Conservation (phyloP, 495 filamentous ascomycete species). For the Penicillium crystallinum region DNA sequence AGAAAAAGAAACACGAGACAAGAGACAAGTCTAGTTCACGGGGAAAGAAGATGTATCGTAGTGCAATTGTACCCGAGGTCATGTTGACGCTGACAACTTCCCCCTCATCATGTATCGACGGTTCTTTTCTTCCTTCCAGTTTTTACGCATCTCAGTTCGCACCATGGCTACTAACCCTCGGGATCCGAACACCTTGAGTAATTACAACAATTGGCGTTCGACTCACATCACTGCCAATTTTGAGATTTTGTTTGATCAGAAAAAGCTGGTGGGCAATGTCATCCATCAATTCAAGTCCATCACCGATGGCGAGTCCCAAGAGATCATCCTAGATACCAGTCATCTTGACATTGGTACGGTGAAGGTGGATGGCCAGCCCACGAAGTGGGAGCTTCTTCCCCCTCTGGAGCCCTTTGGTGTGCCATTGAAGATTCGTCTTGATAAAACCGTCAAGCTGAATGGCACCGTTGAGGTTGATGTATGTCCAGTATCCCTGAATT, state of each 20-base stretch:
- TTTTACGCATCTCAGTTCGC: slow-evolving; percentile 3
- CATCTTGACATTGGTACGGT: slow-evolving; percentile 66
- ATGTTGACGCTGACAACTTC: neutral
- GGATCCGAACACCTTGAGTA: slow-evolving; percentile 89
- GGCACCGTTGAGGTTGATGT: slow-evolving; percentile 58
- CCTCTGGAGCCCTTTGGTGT: slow-evolving; percentile 72
- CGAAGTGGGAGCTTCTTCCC: slow-evolving; percentile 64
- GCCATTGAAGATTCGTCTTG: slow-evolving; percentile 67
- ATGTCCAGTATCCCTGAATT: slow-evolving; percentile 13
- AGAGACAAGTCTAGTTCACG: too few species aligned
- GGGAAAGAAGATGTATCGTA: too few species aligned
- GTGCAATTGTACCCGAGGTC: neutral
- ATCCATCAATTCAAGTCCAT: slow-evolving; percentile 65
- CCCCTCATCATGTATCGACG: neutral
- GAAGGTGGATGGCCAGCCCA: slow-evolving; percentile 52
- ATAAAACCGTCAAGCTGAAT: slow-evolving; percentile 56
- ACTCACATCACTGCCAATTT: slow-evolving; percentile 75
- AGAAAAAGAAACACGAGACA: neutral
- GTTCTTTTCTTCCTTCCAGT: neutral
- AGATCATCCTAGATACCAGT: slow-evolving; percentile 85
- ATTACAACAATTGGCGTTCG: slow-evolving; percentile 80
- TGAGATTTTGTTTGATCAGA: slow-evolving; percentile 72
- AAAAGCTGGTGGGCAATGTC: slow-evolving; percentile 69
- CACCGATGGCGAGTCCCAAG: slow-evolving; percentile 60
- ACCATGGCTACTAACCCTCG: slow-evolving; percentile 48